Evolutionary conservation across 2,329 filamentous ascomycete species (phyloP).

Genomic region (Amylocarpus encephaloides): DNA sequence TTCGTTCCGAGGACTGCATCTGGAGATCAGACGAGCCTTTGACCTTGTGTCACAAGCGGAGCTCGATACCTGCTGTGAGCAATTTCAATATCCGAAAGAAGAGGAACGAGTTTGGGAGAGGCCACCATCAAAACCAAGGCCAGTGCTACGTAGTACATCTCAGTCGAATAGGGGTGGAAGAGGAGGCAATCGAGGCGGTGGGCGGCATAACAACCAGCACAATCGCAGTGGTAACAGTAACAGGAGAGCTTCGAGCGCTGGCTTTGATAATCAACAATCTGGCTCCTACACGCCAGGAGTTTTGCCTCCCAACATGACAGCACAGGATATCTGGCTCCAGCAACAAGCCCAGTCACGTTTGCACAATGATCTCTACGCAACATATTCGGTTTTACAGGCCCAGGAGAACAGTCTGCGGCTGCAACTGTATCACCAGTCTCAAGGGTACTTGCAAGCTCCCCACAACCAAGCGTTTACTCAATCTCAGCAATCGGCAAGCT

Average conservation of each 20-base stretch:
- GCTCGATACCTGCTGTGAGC: conserved; percentile 76
- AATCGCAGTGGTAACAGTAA: conserved; percentile 26
- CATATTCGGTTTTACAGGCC: conserved; percentile 35
- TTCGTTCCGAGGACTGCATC: conserved; percentile 83
- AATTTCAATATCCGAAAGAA: conserved; percentile 82
- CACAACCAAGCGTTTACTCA: conserved; percentile 36
- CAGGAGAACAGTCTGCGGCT: conserved; percentile 42
- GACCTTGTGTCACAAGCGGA: conserved; percentile 72
- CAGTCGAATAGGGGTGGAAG: conserved; percentile 40
- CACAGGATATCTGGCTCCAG: conserved; percentile 30
- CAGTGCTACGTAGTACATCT: conserved; percentile 49
- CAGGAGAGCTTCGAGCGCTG: conserved; percentile 29
- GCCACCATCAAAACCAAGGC: conserved; percentile 47
- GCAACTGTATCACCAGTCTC: conserved; percentile 42
- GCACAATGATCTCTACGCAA: conserved; percentile 33
- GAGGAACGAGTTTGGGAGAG: conserved; percentile 51
- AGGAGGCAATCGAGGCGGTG: conserved; percentile 23
- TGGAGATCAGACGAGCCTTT: conserved; percentile 85
- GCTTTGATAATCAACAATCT: conserved; percentile 25
- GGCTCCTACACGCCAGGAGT: conserved; percentile 16
- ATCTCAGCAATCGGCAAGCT: conserved; percentile 32
- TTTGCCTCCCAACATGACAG: conserved; percentile 20
- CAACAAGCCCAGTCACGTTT: conserved; percentile 31
- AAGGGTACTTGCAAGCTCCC: conserved; percentile 37
- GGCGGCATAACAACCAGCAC: conserved; percentile 23